These are phyloP conservation scores for Allium fistulosum DNA, from an alignment of 106 monocot genomes.

Conservation along the genomic window DNA sequence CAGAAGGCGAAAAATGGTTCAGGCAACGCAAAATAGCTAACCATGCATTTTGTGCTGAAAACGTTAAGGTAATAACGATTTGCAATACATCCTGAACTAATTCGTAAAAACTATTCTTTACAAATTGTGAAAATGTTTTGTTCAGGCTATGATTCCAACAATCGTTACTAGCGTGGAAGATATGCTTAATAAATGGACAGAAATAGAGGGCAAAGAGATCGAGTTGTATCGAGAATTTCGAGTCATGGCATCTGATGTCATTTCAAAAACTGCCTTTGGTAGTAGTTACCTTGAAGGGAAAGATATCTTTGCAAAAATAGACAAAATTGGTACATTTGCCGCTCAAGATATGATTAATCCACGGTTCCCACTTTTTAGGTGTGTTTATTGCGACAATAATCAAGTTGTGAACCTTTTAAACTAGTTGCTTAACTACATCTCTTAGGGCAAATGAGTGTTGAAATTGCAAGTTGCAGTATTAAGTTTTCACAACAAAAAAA, in stretches of 20 bases:
- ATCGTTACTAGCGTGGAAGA: slow-evolving; percentile 1
- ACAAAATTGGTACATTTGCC: neutral
- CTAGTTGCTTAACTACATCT: no score
- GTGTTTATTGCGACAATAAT: neutral
- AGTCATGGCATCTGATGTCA: slow-evolving; percentile 11
- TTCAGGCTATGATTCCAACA: slow-evolving; percentile 14
- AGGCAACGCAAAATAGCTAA: slow-evolving; percentile 15
- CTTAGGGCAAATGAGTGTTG: no score
- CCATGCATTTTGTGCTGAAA: slow-evolving; percentile 17
- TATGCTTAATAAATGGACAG: slow-evolving; percentile 9
- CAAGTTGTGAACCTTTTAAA: no score
- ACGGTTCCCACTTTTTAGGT: slow-evolving; percentile 10
- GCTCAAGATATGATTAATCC: neutral
- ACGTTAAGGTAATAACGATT: slow-evolving; percentile 5
- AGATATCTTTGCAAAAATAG: slow-evolving; percentile 13
- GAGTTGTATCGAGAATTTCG: slow-evolving; percentile 12
- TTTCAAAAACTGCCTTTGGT: slow-evolving; percentile 17
- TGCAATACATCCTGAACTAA: no score
- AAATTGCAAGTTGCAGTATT: neutral
- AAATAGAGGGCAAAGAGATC: slow-evolving; percentile 10
- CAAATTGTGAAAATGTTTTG: neutral
- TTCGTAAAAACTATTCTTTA: neutral
- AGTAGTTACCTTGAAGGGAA: slow-evolving; percentile 15
- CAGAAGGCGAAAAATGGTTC: slow-evolving; percentile 13
- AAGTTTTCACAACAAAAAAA: neutral